Percentiles rank a stretch among this genome's conserved stretches.
Conservation (phyloP, 2,329 filamentous ascomycete genomes). For the Fusarium coicis region DNA sequence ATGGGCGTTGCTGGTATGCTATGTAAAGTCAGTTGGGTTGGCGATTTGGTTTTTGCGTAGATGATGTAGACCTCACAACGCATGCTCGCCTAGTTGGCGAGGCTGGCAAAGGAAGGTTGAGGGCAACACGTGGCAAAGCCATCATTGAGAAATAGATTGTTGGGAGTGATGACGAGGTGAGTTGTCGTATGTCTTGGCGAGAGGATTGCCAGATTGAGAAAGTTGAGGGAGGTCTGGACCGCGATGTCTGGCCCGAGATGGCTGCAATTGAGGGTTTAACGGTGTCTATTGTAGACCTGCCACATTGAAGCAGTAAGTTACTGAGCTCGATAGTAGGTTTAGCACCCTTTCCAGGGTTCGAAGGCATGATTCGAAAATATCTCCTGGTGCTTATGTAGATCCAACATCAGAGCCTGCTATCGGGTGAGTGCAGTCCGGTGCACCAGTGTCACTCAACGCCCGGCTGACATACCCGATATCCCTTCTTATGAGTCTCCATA, state of each 20-base stretch:
- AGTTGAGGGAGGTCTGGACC: not conserved
- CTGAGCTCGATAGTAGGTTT: accelerated
- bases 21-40: not conserved
- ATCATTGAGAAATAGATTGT: not conserved
- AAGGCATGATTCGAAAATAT: not conserved
- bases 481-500: accelerated
- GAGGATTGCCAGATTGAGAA: not conserved
- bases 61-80: not conserved
- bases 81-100: not conserved
- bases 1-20: not conserved
- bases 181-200: accelerated
- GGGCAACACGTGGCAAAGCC: not conserved
- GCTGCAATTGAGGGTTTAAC: not conserved
- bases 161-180: not conserved
- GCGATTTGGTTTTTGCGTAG: too few species aligned
- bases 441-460: too few species aligned
- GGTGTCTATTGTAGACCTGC: too few species aligned
- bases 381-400: not conserved
- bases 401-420: accelerated
- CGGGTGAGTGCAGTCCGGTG: accelerated
- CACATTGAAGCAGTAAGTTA: not conserved
- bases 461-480: accelerated
- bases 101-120: not conserved
- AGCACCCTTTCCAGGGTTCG: not conserved
- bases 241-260: not conserved